A percentile compares a stretch with the other conserved stretches of the same genome.
These are phyloP conservation scores for Gracilaria gracilis DNA, from an alignment of 23 red algal species.

Conservation along the genomic window DNA sequence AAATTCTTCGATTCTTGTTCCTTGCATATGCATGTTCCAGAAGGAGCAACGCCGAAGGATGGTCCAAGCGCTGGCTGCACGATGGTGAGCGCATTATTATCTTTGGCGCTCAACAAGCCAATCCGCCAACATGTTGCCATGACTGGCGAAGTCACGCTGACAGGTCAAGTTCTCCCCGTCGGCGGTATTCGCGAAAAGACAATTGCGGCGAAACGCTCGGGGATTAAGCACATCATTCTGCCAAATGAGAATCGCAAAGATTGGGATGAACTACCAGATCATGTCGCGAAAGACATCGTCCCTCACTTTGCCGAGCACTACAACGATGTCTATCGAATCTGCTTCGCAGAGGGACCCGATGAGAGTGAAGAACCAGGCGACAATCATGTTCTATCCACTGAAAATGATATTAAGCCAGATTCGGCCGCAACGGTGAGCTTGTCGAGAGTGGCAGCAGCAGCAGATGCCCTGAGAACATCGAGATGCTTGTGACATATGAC, in stretches of 20 bases:
- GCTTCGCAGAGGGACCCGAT: conserved; percentile 45
- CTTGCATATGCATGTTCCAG: conserved; percentile 95
- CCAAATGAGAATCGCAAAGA: conserved; percentile 85
- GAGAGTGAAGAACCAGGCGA: conserved; percentile 3
- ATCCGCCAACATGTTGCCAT: conserved; percentile 85
- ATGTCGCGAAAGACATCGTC: conserved; percentile 78
- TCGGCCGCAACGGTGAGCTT: conserved; percentile 2
- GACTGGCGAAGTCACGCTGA: conserved; percentile 97
- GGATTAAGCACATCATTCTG: conserved; percentile 86
- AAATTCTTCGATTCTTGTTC: conserved; percentile 85
- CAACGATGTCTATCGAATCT: conserved; percentile 76
- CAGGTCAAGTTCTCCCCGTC: conserved; percentile 89
- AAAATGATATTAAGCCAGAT: conserved; percentile 24
- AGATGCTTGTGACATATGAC: neutral
- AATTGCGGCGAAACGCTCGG: conserved; percentile 85
- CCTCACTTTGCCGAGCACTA: conserved; percentile 86
- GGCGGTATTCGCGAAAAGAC: conserved; percentile 97
- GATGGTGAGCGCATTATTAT: conserved; percentile 94
- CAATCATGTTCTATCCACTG: neutral
- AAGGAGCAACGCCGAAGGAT: conserved; percentile 97
- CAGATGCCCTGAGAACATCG: neutral
- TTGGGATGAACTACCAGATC: conserved; percentile 92
- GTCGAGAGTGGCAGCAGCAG: conserved; percentile 16
- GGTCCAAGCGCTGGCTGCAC: conserved; percentile 83
- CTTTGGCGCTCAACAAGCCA: conserved; percentile 68